Percentiles rank a stretch among this genome's conserved stretches.
These are phyloP conservation scores for Sporothrix luriei DNA, from an alignment of 2,329 filamentous ascomycete species.

Conservation along the genomic window DNA sequence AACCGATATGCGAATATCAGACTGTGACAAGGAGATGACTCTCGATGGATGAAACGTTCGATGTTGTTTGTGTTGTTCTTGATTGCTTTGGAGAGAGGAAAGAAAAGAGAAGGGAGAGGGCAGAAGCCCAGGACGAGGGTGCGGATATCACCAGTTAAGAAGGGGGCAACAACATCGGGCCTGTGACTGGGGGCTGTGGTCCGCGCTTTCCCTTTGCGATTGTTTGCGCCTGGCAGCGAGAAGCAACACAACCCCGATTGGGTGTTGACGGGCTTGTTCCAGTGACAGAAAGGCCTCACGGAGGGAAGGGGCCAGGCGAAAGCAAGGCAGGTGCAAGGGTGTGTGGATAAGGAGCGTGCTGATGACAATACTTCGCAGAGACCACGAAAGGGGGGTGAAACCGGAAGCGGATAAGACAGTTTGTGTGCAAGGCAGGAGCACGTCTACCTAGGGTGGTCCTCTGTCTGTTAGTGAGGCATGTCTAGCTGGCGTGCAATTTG, in stretches of 20 bases:
- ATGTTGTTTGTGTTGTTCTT: slow-evolving; percentile 49
- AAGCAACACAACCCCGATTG: background rate
- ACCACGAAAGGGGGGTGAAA: slow-evolving; percentile 26
- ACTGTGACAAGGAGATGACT: slow-evolving; percentile 63
- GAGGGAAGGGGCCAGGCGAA: background rate
- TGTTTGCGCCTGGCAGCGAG: slow-evolving; percentile 21
- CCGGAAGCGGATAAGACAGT: slow-evolving; percentile 27
- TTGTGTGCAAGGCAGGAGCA: slow-evolving; percentile 19
- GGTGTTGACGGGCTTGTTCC: background rate
- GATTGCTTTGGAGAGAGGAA: slow-evolving; percentile 49
- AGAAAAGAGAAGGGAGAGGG: slow-evolving; percentile 44
- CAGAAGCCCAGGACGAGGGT: slow-evolving; percentile 39
- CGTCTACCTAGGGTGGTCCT: background rate
- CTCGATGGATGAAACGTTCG: slow-evolving; percentile 52
- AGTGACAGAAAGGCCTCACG: background rate
- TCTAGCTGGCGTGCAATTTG: background rate
- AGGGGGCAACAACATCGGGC: slow-evolving; percentile 6
- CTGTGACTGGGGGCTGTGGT: slow-evolving; percentile 26
- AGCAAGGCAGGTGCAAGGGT: slow-evolving; percentile 7
- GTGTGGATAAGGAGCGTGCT: slow-evolving; percentile 12
- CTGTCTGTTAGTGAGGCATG: slow-evolving; percentile 10
- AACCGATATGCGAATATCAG: slow-evolving; percentile 59
- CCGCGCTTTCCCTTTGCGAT: slow-evolving; percentile 28
- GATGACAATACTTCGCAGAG: slow-evolving; percentile 1
- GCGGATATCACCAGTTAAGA: slow-evolving; percentile 40